Evolutionary conservation across 2,329 filamentous ascomycete species (phyloP).

Genomic region (Neocucurbitaria cava): DNA sequence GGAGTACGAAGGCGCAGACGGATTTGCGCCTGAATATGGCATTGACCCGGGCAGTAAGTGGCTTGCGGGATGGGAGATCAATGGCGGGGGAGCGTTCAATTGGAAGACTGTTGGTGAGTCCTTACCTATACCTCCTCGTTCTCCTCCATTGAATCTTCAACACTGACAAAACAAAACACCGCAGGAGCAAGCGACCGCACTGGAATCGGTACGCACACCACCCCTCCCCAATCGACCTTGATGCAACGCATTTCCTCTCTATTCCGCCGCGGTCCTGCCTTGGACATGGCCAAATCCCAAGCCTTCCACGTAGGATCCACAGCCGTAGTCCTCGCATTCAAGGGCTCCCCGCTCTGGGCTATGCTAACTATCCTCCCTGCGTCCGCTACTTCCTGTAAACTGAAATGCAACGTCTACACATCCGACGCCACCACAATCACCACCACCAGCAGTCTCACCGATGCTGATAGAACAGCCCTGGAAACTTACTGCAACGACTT

Average conservation of each 20-base stretch:
- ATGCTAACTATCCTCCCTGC: slow-evolving; percentile 1
- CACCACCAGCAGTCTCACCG: neutral
- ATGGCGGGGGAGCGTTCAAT: slow-evolving; percentile 46
- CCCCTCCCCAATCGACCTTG: neutral
- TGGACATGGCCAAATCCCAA: neutral
- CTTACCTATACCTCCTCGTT: too few relatives aligned
- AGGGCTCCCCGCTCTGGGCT: slow-evolving; percentile 8
- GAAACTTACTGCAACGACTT: slow-evolving; percentile 6
- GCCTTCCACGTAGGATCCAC: neutral
- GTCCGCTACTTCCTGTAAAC: slow-evolving; percentile 1
- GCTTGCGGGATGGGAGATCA: slow-evolving; percentile 44
- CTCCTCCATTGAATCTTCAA: neutral
- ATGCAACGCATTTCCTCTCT: neutral
- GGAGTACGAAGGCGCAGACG: slow-evolving; percentile 12
- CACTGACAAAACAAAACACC: slow-evolving; percentile 2
- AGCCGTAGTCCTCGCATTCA: slow-evolving; percentile 9
- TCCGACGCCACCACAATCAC: neutral
- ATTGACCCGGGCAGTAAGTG: slow-evolving; percentile 23
- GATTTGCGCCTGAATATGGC: slow-evolving; percentile 14
- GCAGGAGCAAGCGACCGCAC: slow-evolving; percentile 16
- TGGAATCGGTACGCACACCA: slow-evolving; percentile 10
- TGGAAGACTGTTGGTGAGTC: slow-evolving; percentile 48
- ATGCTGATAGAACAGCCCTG: slow-evolving; percentile 6
- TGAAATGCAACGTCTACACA: slow-evolving; percentile 11
- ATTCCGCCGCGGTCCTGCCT: neutral